A percentile compares a stretch with the other conserved stretches of the same genome.
Evolutionary conservation across 1,139 yeast genomes (phyloP).

Genomic region (Protomyces pachydermus): DNA sequence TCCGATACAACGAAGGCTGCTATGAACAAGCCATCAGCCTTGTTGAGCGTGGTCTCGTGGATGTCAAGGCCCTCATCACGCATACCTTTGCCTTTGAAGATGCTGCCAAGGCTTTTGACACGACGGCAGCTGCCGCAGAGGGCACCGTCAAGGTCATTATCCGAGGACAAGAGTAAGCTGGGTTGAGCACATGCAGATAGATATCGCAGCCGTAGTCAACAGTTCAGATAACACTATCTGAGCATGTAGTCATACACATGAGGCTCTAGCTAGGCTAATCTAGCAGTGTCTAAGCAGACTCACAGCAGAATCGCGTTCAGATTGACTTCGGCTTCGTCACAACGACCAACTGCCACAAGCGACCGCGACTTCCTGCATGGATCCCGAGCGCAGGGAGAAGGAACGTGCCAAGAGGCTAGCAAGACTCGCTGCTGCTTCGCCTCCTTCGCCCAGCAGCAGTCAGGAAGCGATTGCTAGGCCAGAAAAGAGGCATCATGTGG

Average conservation of each 20-base stretch:
- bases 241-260: too few relatives aligned
- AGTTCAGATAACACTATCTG: too few relatives aligned
- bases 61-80: slow-evolving; percentile 65
- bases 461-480: background rate
- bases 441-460: background rate
- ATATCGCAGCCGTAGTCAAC: too few relatives aligned
- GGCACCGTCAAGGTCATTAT: slow-evolving; percentile 28
- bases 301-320: too few relatives aligned
- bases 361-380: background rate
- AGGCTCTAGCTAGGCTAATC: too few relatives aligned
- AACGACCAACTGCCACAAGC: too few relatives aligned
- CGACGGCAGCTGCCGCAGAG: slow-evolving; percentile 26
- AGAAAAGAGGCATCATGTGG: too few relatives aligned
- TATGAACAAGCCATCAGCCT: slow-evolving; percentile 69
- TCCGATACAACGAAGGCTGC: slow-evolving; percentile 73
- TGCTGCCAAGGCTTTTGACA: slow-evolving; percentile 73
- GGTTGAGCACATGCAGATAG: too few relatives aligned
- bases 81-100: slow-evolving; percentile 70
- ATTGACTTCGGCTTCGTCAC: too few relatives aligned
- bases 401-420: background rate
- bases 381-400: background rate
- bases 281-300: too few relatives aligned
- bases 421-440: background rate
- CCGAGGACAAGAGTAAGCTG: slow-evolving; percentile 9
- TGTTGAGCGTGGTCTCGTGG: slow-evolving; percentile 56